Base-by-base conservation (phyloP, 164 flowering plant genomes). In the Tinospora cordifolia region DNA sequence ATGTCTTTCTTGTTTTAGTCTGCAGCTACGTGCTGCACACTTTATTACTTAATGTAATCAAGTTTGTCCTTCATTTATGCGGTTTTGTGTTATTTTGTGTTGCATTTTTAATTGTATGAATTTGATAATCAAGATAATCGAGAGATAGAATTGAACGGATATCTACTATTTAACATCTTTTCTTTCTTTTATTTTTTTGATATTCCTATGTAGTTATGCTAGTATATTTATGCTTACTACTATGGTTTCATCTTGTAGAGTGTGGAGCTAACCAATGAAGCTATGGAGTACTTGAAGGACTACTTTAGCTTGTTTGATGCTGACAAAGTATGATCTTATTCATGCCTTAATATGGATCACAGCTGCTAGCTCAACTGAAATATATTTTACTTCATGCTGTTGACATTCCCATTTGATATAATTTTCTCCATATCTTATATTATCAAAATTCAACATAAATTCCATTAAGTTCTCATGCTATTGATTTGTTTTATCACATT, bases 231-330 rank as follows among this genome's bases (percentile, higher is more conserved):
- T 64, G 40, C 69, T 69, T 38, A 63, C 44, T 34, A 25, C 24
- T 24, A 27, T 22, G 54, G 39, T 30, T 46, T 25, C 15, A 26
- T 62, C 14, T 49, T 83, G 80, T 67, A 93, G 98, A 88, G 90
- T 74, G 88, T 87, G 84, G 98, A 93, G 88, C 84, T 91, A 77
- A 83, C 98, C 67, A 82, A 68, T 79, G 98, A 91, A 72, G 93
- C 91, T 51, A 62, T 88, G 46, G 96, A 87, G 6, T 93, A 84
- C 72, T 74, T 93, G 71, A 85, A 70, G 71, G 82, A 81, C 62
- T 81, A 84, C 69, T 90, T 90, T 78, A 72, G 70, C 65, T 65
- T 81, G 71, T 91, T 83, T 74, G 95, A 91, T 72, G 72, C 69
- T 73, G 90, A 87, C 79, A 64, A 72, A 66, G 98, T 93, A 83